phyloP scores from a whole-genome alignment of 176 grass and related monocot species.

The Otatea glauca region DNA sequence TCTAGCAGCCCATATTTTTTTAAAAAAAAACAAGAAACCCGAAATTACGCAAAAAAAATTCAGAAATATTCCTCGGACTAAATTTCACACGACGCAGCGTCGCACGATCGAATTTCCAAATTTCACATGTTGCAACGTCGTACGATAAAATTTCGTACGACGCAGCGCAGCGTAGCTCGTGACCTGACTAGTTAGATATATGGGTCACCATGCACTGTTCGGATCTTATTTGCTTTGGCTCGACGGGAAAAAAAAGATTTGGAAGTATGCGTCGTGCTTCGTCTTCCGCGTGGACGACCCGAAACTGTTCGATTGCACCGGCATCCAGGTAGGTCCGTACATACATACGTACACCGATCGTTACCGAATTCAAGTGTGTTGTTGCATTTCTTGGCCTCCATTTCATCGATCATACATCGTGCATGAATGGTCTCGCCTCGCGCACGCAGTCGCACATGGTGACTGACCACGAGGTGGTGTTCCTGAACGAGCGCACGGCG shows the following conservation, averaged over 20 bases:
- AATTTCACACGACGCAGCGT: no score
- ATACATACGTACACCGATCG: background rate
- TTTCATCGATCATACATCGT: background rate
- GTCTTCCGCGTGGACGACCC: conserved; percentile 56
- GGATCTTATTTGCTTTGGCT: background rate
- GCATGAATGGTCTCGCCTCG: background rate
- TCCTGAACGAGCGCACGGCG: conserved; percentile 62
- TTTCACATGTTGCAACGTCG: no score
- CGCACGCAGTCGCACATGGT: conserved; percentile 49
- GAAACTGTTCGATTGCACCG: conserved; percentile 52
- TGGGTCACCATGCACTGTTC: background rate
- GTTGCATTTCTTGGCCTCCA: background rate
- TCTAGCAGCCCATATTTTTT: no score
- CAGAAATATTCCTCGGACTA: no score
- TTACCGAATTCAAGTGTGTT: background rate
- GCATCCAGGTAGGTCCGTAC: conserved; percentile 41
- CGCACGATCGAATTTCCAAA: no score
- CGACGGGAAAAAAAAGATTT: conserved; percentile 30
- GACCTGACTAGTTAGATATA: no score
- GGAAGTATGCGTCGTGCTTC: conserved; percentile 61
- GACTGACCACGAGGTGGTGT: conserved; percentile 61
- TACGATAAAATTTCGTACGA: no score
- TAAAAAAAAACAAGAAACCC: no score
- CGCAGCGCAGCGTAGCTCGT: no score
- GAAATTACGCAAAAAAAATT: no score